Percentiles rank a stretch among this genome's conserved stretches.
These are phyloP conservation scores for Paramyrothecium roridum DNA, from an alignment of 2,329 filamentous ascomycete genomes.

Conservation along the genomic window DNA sequence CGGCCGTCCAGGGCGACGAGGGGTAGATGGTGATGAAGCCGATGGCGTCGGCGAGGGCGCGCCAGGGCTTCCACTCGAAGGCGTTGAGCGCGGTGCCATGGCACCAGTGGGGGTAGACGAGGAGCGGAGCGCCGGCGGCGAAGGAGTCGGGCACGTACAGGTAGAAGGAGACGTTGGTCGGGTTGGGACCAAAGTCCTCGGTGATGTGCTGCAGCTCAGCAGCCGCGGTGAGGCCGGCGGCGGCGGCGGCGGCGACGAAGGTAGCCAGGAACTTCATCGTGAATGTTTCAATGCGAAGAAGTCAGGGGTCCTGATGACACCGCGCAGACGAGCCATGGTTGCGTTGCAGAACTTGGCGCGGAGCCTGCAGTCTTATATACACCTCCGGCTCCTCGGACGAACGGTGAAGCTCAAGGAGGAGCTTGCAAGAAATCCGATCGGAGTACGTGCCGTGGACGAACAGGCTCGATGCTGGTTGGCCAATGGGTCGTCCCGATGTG, in stretches of 20 bases:
- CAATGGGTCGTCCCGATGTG: neutral
- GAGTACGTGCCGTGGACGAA: neutral
- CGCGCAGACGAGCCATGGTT: too few relatives aligned
- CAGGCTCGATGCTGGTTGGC: neutral
- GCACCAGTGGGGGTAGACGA: slow-evolving; percentile 58
- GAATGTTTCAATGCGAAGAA: neutral
- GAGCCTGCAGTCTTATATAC: neutral
- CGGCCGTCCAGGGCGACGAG: slow-evolving; percentile 29
- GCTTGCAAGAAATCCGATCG: neutral
- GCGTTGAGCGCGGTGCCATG: slow-evolving; percentile 48
- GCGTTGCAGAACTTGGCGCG: too few relatives aligned
- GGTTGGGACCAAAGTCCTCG: slow-evolving; percentile 27
- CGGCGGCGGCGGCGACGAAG: neutral
- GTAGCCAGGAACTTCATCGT: neutral
- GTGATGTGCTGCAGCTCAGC: slow-evolving; percentile 1
- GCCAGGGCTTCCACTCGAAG: slow-evolving; percentile 49
- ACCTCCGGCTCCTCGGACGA: neutral
- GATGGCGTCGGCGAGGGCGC: slow-evolving; percentile 46
- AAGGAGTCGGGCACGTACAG: slow-evolving; percentile 44
- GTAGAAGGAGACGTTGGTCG: slow-evolving; percentile 49
- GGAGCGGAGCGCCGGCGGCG: slow-evolving; percentile 42
- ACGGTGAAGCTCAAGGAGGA: neutral
- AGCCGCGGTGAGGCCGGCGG: neutral
- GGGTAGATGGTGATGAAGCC: slow-evolving; percentile 50
- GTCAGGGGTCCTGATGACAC: neutral